phyloP scores from a whole-genome alignment of 202 grass and related monocot genomes.

The Panicum virgatum region DNA sequence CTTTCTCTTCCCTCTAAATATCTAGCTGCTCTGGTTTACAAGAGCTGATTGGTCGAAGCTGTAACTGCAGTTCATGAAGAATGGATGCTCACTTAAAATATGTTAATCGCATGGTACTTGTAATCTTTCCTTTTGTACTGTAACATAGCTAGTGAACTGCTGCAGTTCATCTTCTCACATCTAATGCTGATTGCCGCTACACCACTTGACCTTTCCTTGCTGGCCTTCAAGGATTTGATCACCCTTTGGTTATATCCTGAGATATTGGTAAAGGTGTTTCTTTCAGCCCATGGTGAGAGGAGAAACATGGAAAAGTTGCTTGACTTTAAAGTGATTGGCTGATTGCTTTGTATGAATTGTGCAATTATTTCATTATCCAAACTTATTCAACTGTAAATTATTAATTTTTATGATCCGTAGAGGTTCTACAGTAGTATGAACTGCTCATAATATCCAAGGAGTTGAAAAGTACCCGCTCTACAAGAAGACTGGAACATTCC shows the following conservation, averaged over 20 bases:
- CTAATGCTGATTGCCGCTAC: not conserved
- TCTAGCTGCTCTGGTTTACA: conserved; percentile 8
- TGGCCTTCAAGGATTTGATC: conserved; percentile 7
- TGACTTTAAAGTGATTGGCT: not conserved
- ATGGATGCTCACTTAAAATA: conserved; percentile 23
- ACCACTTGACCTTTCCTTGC: conserved; percentile 1
- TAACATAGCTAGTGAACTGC: conserved; percentile 8
- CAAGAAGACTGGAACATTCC: conserved; percentile 4
- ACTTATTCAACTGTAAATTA: not conserved
- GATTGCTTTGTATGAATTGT: not conserved
- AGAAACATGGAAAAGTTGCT: not conserved
- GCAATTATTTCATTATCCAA: not conserved
- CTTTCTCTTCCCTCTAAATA: conserved; percentile 44
- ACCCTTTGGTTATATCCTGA: conserved; percentile 17
- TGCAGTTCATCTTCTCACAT: conserved; percentile 8
- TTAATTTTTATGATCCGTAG: conserved; percentile 1
- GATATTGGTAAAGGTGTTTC: not conserved
- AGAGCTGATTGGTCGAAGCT: not conserved
- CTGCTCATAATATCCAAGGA: not conserved
- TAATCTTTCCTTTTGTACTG: conserved; percentile 29
- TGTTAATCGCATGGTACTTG: not conserved
- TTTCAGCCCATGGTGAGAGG: not conserved
- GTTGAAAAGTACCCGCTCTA: not conserved
- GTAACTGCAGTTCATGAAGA: conserved; percentile 5
- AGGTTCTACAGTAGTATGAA: conserved; percentile 5